These are phyloP conservation scores for Pyricularia pennisetigena DNA, from an alignment of 2,329 filamentous ascomycete species.

Conservation along the genomic window DNA sequence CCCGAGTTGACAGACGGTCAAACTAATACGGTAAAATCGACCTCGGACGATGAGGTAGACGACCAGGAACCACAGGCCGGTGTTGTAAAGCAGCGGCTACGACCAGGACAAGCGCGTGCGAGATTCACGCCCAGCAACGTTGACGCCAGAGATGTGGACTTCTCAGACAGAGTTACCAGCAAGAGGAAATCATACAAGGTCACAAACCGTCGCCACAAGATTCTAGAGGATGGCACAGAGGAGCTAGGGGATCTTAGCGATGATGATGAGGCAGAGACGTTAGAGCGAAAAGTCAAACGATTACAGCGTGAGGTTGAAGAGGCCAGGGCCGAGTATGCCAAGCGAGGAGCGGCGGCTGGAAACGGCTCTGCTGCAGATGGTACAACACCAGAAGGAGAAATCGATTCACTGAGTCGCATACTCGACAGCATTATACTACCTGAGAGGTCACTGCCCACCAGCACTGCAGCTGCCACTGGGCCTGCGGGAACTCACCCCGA, in stretches of 20 bases:
- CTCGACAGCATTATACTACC: slow-evolving; percentile 53
- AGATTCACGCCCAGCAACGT: slow-evolving; percentile 69
- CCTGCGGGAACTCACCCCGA: slow-evolving; percentile 6
- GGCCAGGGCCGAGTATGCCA: slow-evolving; percentile 52
- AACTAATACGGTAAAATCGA: slow-evolving; percentile 45
- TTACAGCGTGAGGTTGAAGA: slow-evolving; percentile 76
- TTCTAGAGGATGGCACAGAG: slow-evolving; percentile 52
- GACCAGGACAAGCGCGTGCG: slow-evolving; percentile 68
- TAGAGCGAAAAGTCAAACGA: slow-evolving; percentile 72
- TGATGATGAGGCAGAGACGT: slow-evolving; percentile 60
- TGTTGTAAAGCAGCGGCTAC: slow-evolving; percentile 68
- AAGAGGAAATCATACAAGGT: slow-evolving; percentile 79
- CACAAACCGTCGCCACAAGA: slow-evolving; percentile 55
- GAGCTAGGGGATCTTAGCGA: slow-evolving; percentile 69
- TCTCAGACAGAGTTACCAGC: slow-evolving; percentile 77
- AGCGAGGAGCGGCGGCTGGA: slow-evolving; percentile 40
- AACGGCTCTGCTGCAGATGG: slow-evolving; percentile 17
- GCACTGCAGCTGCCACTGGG: neutral
- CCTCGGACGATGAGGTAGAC: slow-evolving; percentile 54
- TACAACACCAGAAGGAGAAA: slow-evolving; percentile 2
- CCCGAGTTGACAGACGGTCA: slow-evolving; percentile 75
- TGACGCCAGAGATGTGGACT: slow-evolving; percentile 71
- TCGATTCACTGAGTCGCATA: slow-evolving; percentile 61
- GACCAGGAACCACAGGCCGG: slow-evolving; percentile 51
- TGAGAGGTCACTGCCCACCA: slow-evolving; percentile 10